phyloP scores from a whole-genome alignment of 169 alveolate genomes.

The Fabrea salina region DNA sequence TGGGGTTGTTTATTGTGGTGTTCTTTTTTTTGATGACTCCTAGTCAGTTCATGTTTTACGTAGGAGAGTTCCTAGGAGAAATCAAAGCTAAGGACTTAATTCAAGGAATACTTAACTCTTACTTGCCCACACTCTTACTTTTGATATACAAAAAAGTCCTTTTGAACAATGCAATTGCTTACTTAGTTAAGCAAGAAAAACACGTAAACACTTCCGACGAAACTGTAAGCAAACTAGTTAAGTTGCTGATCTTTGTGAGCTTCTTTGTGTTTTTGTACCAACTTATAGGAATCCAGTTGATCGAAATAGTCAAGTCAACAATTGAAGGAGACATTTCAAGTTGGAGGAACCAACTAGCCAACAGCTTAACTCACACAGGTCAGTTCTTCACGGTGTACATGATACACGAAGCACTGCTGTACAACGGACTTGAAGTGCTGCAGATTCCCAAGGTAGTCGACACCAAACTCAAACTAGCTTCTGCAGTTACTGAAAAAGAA shows the following conservation, averaged over 20 bases:
- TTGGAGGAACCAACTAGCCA: neutral
- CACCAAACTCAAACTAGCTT: neutral
- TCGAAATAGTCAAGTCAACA: neutral
- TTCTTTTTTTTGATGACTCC: slow-evolving; percentile 7
- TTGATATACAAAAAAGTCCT: neutral
- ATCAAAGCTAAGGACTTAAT: neutral
- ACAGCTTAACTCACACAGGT: neutral
- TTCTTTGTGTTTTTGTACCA: neutral
- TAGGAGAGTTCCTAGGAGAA: neutral
- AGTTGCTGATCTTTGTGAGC: neutral
- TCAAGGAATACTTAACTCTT: neutral
- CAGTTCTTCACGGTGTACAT: neutral
- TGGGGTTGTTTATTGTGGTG: neutral
- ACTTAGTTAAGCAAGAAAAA: neutral
- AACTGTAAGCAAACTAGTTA: neutral
- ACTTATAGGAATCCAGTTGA: neutral
- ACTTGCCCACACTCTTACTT: neutral
- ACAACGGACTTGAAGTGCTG: neutral
- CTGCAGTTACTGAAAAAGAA: neutral
- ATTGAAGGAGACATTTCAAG: neutral
- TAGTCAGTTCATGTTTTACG: neutral
- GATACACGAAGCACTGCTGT: neutral
- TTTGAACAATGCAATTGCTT: neutral
- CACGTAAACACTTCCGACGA: too few relatives aligned
- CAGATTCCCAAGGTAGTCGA: neutral